Base-by-base conservation (phyloP, 768 basidiomycete species). In the Boletus barrowsii region DNA sequence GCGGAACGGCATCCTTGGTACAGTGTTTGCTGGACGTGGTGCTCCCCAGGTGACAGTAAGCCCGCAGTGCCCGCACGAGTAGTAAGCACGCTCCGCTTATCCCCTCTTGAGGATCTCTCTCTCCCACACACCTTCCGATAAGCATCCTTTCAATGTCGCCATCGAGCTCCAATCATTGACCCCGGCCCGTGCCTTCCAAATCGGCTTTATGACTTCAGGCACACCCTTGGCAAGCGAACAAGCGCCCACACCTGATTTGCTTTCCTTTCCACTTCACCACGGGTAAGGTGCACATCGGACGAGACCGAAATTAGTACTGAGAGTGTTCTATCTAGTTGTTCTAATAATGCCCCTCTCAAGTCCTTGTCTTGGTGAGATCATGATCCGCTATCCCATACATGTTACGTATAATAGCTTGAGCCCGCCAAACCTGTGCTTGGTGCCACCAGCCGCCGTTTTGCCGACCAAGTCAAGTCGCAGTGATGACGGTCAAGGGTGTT, bases 321-420 rank as follows among this genome's bases (percentile, higher is more conserved):
- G n/a, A 18, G 43, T 9, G 42, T 26, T 22, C 24, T 36, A 36
- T 20, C 10, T 3, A 20, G 30, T 33, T 13, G 1, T 13, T 33
- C 11, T 32, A 35, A 33, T 14, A 11, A 18, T 26, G 7, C n/a
- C 29, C 5, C 17, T 45, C 29, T 5, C 17, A 30, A 32, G 44
- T 35, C 33, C 14, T 35, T 35, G 33, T 35, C 13, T 14, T 18
- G 51, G 52, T 51, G 30, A 44, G 53, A 62, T 46, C 35, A 41
- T 55, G 59, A 58, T 63, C 47, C 35, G 33, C 32, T 22, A 10
- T 46, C 14, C 26, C 26, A 9, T 29, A 29, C 26, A 29, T 8
- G 29, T 46, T 46, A 46, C 45, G 45, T 33, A 35, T 14, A 35
- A 35, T 9, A 29, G 29, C 29, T 9, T 1, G 29, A 29, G 29